Evolutionary conservation across 2,329 filamentous ascomycete species (phyloP).

Genomic region (Trichoderma aggressivum): DNA sequence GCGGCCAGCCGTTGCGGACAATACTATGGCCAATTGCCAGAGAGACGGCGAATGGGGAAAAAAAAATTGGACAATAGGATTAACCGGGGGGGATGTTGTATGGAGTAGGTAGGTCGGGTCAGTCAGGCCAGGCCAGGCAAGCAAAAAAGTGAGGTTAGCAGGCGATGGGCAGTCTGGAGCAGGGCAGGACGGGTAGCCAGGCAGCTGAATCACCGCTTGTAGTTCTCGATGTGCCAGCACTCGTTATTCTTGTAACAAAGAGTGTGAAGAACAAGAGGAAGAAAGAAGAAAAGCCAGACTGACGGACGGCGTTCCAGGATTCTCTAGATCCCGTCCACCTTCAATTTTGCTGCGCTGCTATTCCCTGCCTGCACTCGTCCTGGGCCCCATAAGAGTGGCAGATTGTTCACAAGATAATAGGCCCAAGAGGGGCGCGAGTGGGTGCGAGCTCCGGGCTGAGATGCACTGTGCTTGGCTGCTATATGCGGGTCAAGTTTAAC

Average conservation of each 20-base stretch:
- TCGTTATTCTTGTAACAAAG: background rate
- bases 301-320: background rate
- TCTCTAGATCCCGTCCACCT: conserved; percentile 1
- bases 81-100: background rate
- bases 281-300: background rate
- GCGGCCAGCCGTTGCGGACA: conserved; percentile 12
- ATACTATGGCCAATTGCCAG: conserved; percentile 6
- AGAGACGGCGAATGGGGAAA: background rate
- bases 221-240: background rate
- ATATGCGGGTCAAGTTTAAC: background rate
- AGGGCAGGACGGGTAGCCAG: background rate
- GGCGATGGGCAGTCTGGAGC: background rate
- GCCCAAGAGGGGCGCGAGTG: conserved; percentile 5
- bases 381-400: conserved; percentile 15
- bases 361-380: conserved; percentile 10
- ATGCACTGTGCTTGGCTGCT: conserved; percentile 9
- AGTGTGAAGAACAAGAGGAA: background rate
- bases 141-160: background rate
- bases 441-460: background rate
- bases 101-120: background rate
- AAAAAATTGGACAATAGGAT: background rate
- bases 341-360: conserved; percentile 11
- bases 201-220: background rate
- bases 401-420: conserved; percentile 17
- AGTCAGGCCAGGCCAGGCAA: background rate